A percentile compares a stretch with the other conserved stretches of the same genome.
These are phyloP conservation scores for Favolaschia claudopus DNA, from an alignment of 768 basidiomycete genomes.

Conservation along the genomic window DNA sequence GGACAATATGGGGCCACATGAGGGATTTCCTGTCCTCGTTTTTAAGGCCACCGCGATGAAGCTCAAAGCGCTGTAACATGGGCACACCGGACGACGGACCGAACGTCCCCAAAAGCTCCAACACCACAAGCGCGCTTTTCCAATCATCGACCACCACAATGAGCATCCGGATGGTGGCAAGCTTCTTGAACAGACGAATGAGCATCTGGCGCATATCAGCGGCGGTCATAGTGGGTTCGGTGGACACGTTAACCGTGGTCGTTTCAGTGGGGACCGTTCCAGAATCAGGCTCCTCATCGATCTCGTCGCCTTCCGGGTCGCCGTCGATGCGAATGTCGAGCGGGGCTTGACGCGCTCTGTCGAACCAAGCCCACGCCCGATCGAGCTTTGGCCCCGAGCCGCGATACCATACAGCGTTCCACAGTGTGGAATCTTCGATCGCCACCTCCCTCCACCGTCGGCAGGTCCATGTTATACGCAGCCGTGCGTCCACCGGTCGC, in stretches of 20 bases:
- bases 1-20: slow-evolving; percentile 36
- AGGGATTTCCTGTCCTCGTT: slow-evolving; percentile 22
- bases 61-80: slow-evolving; percentile 67
- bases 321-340: slow-evolving; percentile 71
- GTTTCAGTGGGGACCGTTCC: too few species aligned
- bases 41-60: slow-evolving; percentile 60
- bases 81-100: slow-evolving; percentile 44
- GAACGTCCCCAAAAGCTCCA: slow-evolving; percentile 55
- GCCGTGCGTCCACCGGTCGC: slow-evolving; percentile 46
- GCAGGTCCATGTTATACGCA: slow-evolving; percentile 67
- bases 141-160: slow-evolving; percentile 64
- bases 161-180: slow-evolving; percentile 66
- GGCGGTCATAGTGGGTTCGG: slow-evolving; percentile 39
- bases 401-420: slow-evolving; percentile 73
- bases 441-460: slow-evolving; percentile 59
- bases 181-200: slow-evolving; percentile 56
- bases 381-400: slow-evolving; percentile 53
- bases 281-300: slow-evolving; percentile 33
- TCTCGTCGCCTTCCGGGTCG: slow-evolving; percentile 31
- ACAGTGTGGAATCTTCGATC: slow-evolving; percentile 57
- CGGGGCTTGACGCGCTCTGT: slow-evolving; percentile 60
- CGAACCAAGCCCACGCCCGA: slow-evolving; percentile 63
- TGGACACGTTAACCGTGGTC: slow-evolving; percentile 1
- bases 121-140: slow-evolving; percentile 58
- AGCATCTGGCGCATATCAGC: slow-evolving; percentile 57